Conservation (phyloP, 2,329 filamentous ascomycete species). For the Pseudogymnoascus sp. region DNA sequence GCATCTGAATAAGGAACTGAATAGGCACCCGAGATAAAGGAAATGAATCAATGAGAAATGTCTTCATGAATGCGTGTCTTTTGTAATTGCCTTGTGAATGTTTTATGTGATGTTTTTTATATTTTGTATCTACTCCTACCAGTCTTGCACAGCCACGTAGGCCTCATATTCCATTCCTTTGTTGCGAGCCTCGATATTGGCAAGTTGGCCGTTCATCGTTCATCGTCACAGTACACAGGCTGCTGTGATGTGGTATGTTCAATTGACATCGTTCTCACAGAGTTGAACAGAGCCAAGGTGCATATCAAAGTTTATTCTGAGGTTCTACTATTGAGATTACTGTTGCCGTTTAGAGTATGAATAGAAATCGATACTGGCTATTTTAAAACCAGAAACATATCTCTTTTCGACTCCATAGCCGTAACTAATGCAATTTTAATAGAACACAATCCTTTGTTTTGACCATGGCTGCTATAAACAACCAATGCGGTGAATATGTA, state of each 20-base stretch:
- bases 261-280: neutral
- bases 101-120: neutral
- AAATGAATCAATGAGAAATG: constrained; percentile 1
- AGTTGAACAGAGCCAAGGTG: neutral
- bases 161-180: neutral
- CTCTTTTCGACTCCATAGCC: neutral
- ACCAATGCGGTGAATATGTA: neutral
- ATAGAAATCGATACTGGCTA: neutral
- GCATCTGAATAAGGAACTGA: neutral
- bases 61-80: neutral
- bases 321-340: neutral
- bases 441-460: neutral
- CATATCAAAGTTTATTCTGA: neutral
- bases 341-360: neutral
- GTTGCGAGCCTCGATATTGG: neutral
- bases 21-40: neutral
- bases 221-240: neutral
- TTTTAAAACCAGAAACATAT: neutral
- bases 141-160: neutral
- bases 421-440: neutral
- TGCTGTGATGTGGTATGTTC: neutral
- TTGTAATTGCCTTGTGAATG: neutral
- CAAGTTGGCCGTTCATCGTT: neutral
- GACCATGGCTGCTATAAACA: neutral
- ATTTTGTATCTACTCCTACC: neutral